Base-by-base conservation (phyloP, 345 rosid species). In the Sapria himalayana region DNA sequence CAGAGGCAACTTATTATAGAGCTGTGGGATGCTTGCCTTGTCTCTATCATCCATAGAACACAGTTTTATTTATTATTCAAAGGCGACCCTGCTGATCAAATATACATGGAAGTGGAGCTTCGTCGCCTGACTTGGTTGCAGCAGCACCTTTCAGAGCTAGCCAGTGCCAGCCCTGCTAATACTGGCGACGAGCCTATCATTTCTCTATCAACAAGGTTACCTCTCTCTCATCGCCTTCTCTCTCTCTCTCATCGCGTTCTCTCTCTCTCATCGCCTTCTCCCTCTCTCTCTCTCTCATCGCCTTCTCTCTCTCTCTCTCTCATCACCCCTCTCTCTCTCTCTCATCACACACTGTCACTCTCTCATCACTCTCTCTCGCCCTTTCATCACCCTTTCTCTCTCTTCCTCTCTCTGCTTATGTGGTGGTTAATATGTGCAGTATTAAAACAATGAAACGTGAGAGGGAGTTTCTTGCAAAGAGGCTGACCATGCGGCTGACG, bases 101-200 rank as follows among this genome's bases (percentile, higher is more conserved):
- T 89, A 59, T 82, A 89, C 63, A 70, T 89, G 81, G 95, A 89
- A 60, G 98, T 89, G 32, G 98, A 89, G 75, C 86, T 89, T 20
- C 64, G 98, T 61, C 81, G 99, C 37, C 52, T 91, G 54, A 84
- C 72, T 33, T 91, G 99, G 99, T 53, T 91, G 68, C 94, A 80
- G 58, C 69, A 84, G 52, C 99, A 91, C 62, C 67, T 91, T 42
- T 50, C 94, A 23, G 89, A 84, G 62, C 75, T 64, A 31, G 99
- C 93, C 42, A 67, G 72, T 62, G 81, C 92, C 42, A 84, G 89
- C 65, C 93, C 96, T 20, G 89, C 78, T 54, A 63, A 36, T 38
- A 57, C 20, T 1, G 74, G 71, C 38, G 99, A 85, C 21, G 94
- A 80, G 37, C 63, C 89, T 24, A 51, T 77, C 15, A 51, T 75